Percentiles rank a stretch among this genome's conserved stretches.
Evolutionary conservation across 495 filamentous ascomycete genomes (phyloP).

Genomic region (Hypoxylon trugodes): DNA sequence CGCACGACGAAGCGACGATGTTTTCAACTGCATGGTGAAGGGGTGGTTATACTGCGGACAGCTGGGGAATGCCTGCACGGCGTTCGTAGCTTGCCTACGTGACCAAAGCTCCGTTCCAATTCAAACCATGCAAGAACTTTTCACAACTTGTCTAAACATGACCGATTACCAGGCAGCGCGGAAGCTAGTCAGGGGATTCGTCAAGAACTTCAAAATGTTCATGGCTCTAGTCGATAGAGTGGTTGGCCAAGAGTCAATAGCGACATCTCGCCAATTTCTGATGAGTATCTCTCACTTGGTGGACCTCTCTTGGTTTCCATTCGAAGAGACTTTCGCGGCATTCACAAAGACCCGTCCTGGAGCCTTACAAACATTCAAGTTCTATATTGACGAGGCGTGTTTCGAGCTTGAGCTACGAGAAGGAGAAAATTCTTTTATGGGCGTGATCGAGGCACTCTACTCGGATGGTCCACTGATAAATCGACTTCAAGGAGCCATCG

Average conservation of each 20-base stretch:
- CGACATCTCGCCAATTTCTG: slow-evolving; percentile 20
- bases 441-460: slow-evolving; percentile 2
- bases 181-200: slow-evolving; percentile 41
- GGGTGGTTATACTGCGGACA: slow-evolving; percentile 50
- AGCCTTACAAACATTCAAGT: neutral
- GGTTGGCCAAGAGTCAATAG: slow-evolving; percentile 16
- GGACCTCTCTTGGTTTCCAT: slow-evolving; percentile 32
- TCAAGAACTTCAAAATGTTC: slow-evolving; percentile 34
- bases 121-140: slow-evolving; percentile 44
- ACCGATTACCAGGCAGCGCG: slow-evolving; percentile 41
- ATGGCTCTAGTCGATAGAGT: slow-evolving; percentile 1
- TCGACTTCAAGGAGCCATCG: slow-evolving; percentile 10
- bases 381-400: neutral
- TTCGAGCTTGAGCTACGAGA: slow-evolving; percentile 25
- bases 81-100: slow-evolving; percentile 47
- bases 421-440: slow-evolving; percentile 1
- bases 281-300: slow-evolving; percentile 30
- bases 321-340: slow-evolving; percentile 12
- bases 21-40: slow-evolving; percentile 49
- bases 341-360: neutral
- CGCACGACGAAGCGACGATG: slow-evolving; percentile 29
- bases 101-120: slow-evolving; percentile 31
- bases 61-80: slow-evolving; percentile 44
- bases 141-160: slow-evolving; percentile 42
- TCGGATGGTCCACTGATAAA: neutral